A percentile compares a stretch with the other conserved stretches of the same genome.
These are phyloP conservation scores for Stygiomarasmius scandens DNA, from an alignment of 1,284 basidiomycete genomes.

Conservation along the genomic window DNA sequence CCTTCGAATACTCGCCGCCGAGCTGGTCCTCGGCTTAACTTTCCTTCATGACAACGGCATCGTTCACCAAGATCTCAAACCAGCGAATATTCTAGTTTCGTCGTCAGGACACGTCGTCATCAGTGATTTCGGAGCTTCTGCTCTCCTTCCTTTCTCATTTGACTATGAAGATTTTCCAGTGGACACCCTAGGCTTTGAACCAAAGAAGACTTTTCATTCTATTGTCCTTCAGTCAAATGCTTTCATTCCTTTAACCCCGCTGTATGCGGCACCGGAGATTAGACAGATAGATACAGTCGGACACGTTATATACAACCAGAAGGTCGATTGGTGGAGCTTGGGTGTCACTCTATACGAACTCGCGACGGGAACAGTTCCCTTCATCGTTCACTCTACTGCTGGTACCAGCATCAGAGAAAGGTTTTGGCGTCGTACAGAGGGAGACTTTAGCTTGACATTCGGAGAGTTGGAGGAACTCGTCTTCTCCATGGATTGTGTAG, in stretches of 20 bases:
- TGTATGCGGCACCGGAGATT: slow-evolving; percentile 59
- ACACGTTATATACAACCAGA: slow-evolving; percentile 48
- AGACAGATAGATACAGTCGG: slow-evolving; percentile 34
- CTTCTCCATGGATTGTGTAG: slow-evolving; percentile 4
- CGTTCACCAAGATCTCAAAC: slow-evolving; percentile 39
- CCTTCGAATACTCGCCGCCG: slow-evolving; percentile 63
- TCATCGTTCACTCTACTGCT: background rate
- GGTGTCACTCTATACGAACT: slow-evolving; percentile 64
- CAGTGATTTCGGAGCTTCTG: slow-evolving; percentile 61
- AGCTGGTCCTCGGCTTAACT: slow-evolving; percentile 62
- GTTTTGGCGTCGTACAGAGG: slow-evolving; percentile 21
- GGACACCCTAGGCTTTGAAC: background rate
- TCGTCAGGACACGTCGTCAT: slow-evolving; percentile 48
- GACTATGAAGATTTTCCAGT: slow-evolving; percentile 14
- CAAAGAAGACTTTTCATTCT: slow-evolving; percentile 11
- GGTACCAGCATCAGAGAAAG: background rate
- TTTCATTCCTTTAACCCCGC: slow-evolving; percentile 31
- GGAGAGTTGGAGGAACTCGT: slow-evolving; percentile 24
- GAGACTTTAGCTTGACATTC: slow-evolving; percentile 26
- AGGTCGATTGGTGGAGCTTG: slow-evolving; percentile 69
- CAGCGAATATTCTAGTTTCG: slow-evolving; percentile 36
- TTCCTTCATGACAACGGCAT: slow-evolving; percentile 63
- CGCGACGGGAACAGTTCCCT: slow-evolving; percentile 43
- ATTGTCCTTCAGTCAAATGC: slow-evolving; percentile 27
- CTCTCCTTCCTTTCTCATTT: slow-evolving; percentile 23